phyloP scores from a whole-genome alignment of 192 early-diverging fungal species.

The Coemansia nantahalensis region DNA sequence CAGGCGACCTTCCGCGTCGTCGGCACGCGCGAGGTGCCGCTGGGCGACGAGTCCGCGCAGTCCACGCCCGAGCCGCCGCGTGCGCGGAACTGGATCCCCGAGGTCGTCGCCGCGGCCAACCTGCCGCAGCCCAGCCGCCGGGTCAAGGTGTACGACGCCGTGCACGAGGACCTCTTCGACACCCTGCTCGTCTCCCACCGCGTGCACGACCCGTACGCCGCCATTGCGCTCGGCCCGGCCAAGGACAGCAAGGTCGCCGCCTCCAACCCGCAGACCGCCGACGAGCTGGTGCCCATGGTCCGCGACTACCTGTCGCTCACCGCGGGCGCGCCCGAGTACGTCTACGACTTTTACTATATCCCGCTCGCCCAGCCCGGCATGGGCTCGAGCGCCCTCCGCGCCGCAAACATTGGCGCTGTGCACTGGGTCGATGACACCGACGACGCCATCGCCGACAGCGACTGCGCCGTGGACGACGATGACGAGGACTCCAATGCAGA shows the following conservation, averaged over 20 bases:
- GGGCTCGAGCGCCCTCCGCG: conserved; percentile 1
- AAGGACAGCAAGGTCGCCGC: conserved; percentile 8
- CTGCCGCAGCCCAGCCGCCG: conserved; percentile 14
- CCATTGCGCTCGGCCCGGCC: conserved; percentile 4
- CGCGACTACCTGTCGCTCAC: conserved; percentile 57
- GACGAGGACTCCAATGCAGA: conserved; percentile 72
- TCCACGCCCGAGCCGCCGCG: background rate
- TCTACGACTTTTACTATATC: conserved; percentile 74
- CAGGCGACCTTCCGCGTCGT: conserved; percentile 25
- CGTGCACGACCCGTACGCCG: conserved; percentile 16
- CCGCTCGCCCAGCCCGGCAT: conserved; percentile 29
- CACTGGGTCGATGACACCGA: conserved; percentile 57
- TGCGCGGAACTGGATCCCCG: conserved; percentile 14
- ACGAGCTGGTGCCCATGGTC: conserved; percentile 70
- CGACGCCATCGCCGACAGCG: conserved; percentile 35
- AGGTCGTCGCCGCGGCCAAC: conserved; percentile 33
- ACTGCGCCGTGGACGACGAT: conserved; percentile 35
- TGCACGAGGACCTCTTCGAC: conserved; percentile 55
- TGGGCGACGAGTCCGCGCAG: background rate
- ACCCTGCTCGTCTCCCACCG: background rate
- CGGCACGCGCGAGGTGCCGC: conserved; percentile 15
- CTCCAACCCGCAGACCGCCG: conserved; percentile 40
- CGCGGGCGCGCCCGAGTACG: conserved; percentile 55
- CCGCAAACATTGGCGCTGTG: conserved; percentile 17
- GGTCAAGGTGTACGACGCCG: conserved; percentile 67